Evolutionary conservation across 768 basidiomycete species (phyloP).

Genomic region (Suillus discolor): DNA sequence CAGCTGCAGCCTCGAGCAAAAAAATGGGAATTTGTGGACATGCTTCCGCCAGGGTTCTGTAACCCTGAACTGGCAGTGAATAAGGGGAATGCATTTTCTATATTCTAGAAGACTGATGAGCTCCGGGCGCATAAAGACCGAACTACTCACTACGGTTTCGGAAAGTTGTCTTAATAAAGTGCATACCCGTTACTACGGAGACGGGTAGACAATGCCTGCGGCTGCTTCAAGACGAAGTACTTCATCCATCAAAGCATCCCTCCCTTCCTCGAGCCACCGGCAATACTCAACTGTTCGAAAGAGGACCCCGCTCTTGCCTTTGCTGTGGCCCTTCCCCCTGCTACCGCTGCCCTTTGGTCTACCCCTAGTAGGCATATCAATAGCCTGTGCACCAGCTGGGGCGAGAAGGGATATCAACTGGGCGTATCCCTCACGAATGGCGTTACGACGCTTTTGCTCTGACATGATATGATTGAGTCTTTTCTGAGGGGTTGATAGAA

Average conservation of each 20-base stretch:
- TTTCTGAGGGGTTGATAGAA: conserved; percentile 84
- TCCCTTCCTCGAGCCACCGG: conserved; percentile 83
- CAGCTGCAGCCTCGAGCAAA: no score
- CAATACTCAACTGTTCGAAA: conserved; percentile 88
- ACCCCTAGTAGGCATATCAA: conserved; percentile 77
- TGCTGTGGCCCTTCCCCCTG: conserved; percentile 64
- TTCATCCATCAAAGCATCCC: conserved; percentile 69
- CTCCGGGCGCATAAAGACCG: no score
- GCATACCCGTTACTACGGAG: neutral
- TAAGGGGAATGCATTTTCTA: neutral
- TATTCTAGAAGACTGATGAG: conserved; percentile 3
- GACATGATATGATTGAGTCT: conserved; percentile 93
- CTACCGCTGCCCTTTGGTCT: conserved; percentile 79
- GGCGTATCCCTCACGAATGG: conserved; percentile 88
- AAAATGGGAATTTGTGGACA: neutral
- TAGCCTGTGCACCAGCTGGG: conserved; percentile 70
- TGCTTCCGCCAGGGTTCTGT: neutral
- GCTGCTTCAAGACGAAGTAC: conserved; percentile 68
- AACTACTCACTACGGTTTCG: neutral
- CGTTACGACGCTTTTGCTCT: conserved; percentile 91
- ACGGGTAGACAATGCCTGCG: conserved; percentile 46
- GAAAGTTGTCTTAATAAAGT: neutral
- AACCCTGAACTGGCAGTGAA: neutral
- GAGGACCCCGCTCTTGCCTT: conserved; percentile 88
- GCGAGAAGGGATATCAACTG: conserved; percentile 82